Percentiles rank a stretch among this genome's conserved stretches.
phyloP scores from a whole-genome alignment of 495 filamentous ascomycete genomes.

The Aspergillus cavernicola region DNA sequence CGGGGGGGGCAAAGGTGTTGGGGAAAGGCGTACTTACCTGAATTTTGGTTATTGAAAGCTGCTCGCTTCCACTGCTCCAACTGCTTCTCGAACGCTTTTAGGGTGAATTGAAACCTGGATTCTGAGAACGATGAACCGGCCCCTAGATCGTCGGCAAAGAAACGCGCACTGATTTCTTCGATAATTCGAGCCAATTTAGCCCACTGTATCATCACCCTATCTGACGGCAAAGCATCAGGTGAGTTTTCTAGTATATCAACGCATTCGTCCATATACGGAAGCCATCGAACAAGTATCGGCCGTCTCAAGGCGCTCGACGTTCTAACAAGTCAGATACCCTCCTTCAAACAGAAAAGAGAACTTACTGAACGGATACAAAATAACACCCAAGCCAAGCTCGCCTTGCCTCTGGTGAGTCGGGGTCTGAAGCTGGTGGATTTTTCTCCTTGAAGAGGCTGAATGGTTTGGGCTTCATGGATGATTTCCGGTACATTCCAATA shows the following conservation, averaged over 20 bases:
- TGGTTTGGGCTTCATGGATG: slow-evolving; percentile 22
- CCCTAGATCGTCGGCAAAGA: slow-evolving; percentile 70
- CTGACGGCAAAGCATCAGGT: slow-evolving; percentile 66
- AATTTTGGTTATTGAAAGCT: slow-evolving; percentile 44
- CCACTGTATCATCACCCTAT: slow-evolving; percentile 69
- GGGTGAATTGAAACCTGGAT: slow-evolving; percentile 65
- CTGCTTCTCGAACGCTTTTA: slow-evolving; percentile 74
- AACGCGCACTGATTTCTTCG: slow-evolving; percentile 73
- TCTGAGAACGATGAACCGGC: slow-evolving; percentile 66
- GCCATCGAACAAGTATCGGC: slow-evolving; percentile 79
- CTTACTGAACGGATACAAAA: slow-evolving; percentile 61
- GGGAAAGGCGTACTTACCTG: slow-evolving; percentile 17
- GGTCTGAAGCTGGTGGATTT: slow-evolving; percentile 49
- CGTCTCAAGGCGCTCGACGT: slow-evolving; percentile 74
- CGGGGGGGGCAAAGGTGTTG: not conserved
- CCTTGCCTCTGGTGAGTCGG: slow-evolving; percentile 66
- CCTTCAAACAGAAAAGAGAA: not conserved
- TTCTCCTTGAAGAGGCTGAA: slow-evolving; percentile 32
- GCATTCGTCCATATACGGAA: slow-evolving; percentile 81
- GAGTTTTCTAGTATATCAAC: slow-evolving; percentile 69
- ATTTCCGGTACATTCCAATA: slow-evolving; percentile 66
- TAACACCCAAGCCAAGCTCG: slow-evolving; percentile 82
- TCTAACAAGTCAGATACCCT: slow-evolving; percentile 49
- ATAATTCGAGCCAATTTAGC: slow-evolving; percentile 74
- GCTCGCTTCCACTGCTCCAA: slow-evolving; percentile 63